A percentile compares a stretch with the other conserved stretches of the same genome.
Evolutionary conservation across 2,329 filamentous ascomycete genomes (phyloP).

Genomic region (Dactylellina haptotyla): DNA sequence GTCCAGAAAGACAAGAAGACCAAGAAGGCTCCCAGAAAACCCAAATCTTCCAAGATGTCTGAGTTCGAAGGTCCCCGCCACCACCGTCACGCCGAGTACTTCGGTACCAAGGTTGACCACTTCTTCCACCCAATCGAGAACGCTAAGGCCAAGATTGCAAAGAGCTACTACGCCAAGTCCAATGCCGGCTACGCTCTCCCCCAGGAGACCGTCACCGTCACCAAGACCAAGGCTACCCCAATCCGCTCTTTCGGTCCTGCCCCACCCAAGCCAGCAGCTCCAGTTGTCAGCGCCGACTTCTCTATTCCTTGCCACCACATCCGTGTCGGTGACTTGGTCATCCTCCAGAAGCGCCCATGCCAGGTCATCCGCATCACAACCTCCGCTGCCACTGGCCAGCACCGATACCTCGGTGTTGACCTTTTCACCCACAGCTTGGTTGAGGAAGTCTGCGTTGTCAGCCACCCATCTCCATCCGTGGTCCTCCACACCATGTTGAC

Average conservation of each 20-base stretch:
- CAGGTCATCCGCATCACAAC: slow-evolving; percentile 99
- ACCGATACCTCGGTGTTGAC: slow-evolving; percentile 99
- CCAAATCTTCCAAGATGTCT: slow-evolving; percentile 38
- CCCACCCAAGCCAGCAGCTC: slow-evolving; percentile 57
- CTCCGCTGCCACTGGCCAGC: slow-evolving; percentile 96
- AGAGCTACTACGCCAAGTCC: slow-evolving; percentile 60
- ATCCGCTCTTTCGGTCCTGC: slow-evolving; percentile 61
- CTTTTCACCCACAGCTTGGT: slow-evolving; percentile 99
- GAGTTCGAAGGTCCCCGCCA: slow-evolving; percentile 27
- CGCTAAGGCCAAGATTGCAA: slow-evolving; percentile 39
- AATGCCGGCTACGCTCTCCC: slow-evolving; percentile 57
- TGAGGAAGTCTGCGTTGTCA: slow-evolving; percentile 97
- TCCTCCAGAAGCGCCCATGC: slow-evolving; percentile 98
- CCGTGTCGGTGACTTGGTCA: slow-evolving; percentile 97
- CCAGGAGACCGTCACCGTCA: slow-evolving; percentile 66
- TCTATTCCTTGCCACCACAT: slow-evolving; percentile 99
- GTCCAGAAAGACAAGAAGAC: slow-evolving; percentile 35
- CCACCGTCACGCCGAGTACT: slow-evolving; percentile 55
- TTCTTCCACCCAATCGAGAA: slow-evolving; percentile 49
- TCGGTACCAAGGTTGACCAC: slow-evolving; percentile 59
- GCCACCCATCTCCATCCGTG: slow-evolving; percentile 94
- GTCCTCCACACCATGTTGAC: slow-evolving; percentile 99
- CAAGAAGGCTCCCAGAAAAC: slow-evolving; percentile 8
- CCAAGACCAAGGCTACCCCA: slow-evolving; percentile 59
- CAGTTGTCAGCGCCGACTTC: slow-evolving; percentile 74